phyloP scores from a whole-genome alignment of 805 yeast genomes.

The Candida krabiensis region DNA sequence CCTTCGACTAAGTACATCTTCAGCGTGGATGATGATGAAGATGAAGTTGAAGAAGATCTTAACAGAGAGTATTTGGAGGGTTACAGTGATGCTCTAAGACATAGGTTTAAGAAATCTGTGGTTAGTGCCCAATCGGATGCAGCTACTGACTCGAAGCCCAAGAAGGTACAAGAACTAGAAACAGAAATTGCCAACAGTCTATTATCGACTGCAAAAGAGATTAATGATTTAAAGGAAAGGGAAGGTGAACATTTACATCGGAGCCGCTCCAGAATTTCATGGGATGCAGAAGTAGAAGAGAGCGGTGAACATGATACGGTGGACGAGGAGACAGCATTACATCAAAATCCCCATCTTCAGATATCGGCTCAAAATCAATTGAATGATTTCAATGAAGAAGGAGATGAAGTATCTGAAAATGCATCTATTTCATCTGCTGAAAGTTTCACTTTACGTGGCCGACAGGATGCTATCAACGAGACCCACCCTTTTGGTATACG shows the following conservation, averaged over 20 bases:
- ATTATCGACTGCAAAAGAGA: conserved; percentile 24
- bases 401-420: conserved; percentile 35
- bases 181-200: conserved; percentile 26
- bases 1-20: conserved; percentile 45
- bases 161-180: conserved; percentile 27
- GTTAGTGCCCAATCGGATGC: conserved; percentile 3
- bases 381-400: conserved; percentile 14
- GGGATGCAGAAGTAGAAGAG: conserved; percentile 15
- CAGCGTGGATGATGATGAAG: conserved; percentile 81
- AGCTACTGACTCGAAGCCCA: conserved; percentile 8
- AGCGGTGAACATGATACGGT: conserved; percentile 9
- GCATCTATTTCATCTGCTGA: conserved; percentile 56
- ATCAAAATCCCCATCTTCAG: not conserved
- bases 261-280: conserved; percentile 11
- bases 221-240: conserved; percentile 27
- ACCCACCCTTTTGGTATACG: conserved; percentile 98
- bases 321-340: conserved; percentile 15
- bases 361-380: conserved; percentile 9
- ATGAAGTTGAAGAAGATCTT: conserved; percentile 63
- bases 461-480: conserved; percentile 94
- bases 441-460: conserved; percentile 82
- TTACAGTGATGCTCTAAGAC: conserved; percentile 65
- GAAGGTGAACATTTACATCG: conserved; percentile 28
- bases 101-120: conserved; percentile 36
- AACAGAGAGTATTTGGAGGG: conserved; percentile 69